phyloP scores from a whole-genome alignment of 129 eudicot species.

The Cynara cardunculus region DNA sequence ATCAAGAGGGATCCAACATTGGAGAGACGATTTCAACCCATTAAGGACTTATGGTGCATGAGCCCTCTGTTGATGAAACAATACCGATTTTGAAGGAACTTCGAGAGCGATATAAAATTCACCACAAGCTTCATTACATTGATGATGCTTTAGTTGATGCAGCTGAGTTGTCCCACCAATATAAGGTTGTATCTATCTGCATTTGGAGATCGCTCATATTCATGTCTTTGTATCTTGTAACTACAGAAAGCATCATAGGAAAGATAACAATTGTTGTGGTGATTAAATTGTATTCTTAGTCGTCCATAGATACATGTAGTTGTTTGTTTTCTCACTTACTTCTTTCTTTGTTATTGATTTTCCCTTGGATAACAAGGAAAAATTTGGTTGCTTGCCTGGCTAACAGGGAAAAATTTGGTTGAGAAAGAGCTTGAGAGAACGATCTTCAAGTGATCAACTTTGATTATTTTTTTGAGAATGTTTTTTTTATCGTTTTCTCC shows the following conservation, averaged over 20 bases:
- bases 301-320: conserved; percentile 50
- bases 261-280: background rate
- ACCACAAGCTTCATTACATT: conserved; percentile 90
- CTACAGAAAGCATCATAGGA: background rate
- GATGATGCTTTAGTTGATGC: conserved; percentile 86
- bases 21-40: background rate
- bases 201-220: background rate
- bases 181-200: conserved; percentile 51
- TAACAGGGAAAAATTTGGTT: conserved; percentile 5
- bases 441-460: too few species aligned
- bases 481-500: too few species aligned
- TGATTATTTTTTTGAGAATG: too few species aligned
- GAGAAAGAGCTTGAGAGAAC: conserved; percentile 44
- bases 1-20: background rate
- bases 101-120: conserved; percentile 5
- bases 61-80: background rate
- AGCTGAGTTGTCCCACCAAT: conserved; percentile 77
- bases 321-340: background rate
- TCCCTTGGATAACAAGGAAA: background rate
- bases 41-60: background rate
- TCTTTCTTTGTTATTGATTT: background rate
- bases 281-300: conserved; percentile 1
- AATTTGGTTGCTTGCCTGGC: conserved; percentile 34
- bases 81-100: conserved; percentile 4
- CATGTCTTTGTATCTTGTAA: background rate